Evolutionary conservation across 768 basidiomycete species (phyloP).

Genomic region (Kwoniella dendrophila): DNA sequence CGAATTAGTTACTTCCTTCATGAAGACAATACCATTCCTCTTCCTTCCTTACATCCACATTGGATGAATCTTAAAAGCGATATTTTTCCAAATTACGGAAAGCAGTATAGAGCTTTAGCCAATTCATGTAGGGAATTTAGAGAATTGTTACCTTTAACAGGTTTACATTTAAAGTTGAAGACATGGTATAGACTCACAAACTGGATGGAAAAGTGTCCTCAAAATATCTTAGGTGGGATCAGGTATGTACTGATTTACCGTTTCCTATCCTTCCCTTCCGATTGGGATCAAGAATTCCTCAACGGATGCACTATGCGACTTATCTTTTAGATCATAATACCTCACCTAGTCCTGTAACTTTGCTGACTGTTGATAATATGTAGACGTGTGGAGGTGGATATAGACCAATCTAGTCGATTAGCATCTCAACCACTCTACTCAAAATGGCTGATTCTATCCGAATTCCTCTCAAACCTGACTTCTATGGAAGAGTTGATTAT

Average conservation of each 20-base stretch:
- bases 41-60: neutral
- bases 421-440: neutral
- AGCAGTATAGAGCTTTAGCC: neutral
- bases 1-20: neutral
- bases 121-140: neutral
- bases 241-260: neutral
- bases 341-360: too few relatives aligned
- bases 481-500: neutral
- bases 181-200: neutral
- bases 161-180: neutral
- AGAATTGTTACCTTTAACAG: neutral
- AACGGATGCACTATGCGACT: too few relatives aligned
- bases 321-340: too few relatives aligned
- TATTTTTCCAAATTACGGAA: neutral
- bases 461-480: neutral
- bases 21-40: neutral
- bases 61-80: slow-evolving; percentile 1
- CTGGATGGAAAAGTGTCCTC: neutral
- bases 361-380: too few relatives aligned
- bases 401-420: neutral
- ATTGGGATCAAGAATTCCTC: too few relatives aligned
- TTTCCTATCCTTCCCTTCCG: neutral
- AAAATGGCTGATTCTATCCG: neutral
- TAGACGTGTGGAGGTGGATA: neutral
- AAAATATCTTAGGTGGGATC: neutral